Evolutionary conservation across 331 rosid genomes (phyloP), one percentile per base, ranked within the genome.

Genomic region (Arachis monticola): DNA sequence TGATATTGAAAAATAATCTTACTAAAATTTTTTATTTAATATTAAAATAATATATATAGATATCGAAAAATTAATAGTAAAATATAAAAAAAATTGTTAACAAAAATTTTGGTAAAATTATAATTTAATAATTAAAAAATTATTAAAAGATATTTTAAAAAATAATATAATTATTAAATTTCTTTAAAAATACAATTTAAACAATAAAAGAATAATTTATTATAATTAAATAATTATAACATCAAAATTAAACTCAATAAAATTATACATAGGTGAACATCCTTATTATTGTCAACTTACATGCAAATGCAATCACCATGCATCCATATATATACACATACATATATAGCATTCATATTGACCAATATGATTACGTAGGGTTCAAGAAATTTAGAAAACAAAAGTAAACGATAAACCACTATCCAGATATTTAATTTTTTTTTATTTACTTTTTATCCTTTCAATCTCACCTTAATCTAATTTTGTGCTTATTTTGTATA

Each of bases 341-440:
- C 1, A 17, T 8, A n/a, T 2, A 11, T 14, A 13, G 10, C 22
- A 31, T 12, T 5, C 11, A 13, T 2, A 31, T 30, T 60, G 64
- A 35, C 44, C 77, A 76, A 51, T 14, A 40, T 51, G 66, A 53
- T 60, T 73, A 9, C 60, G 73, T 55, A 60, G 48, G 30, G 10
- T 32, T 64, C 17, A 7, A 47, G 38, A 45, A 46, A 40, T 14
- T 50, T 51, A n/a, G 35, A 2, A 45, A 27, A 2, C 52, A 38
- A 60, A 60, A 60, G 69, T 44, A 66, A 75, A 60, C 38, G 77
- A 73, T 66, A 40, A 53, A 11, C 77, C 86, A 81, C 84, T 72
- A 60, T 45, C 80, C 74, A 30, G 53, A 44, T 61, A 61, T 13
- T 46, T 57, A 7, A 17, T 17, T 4, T 17, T 17, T 17, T 17